Conservation (phyloP, 331 rosid species). For the Acacia pycnantha region DNA sequence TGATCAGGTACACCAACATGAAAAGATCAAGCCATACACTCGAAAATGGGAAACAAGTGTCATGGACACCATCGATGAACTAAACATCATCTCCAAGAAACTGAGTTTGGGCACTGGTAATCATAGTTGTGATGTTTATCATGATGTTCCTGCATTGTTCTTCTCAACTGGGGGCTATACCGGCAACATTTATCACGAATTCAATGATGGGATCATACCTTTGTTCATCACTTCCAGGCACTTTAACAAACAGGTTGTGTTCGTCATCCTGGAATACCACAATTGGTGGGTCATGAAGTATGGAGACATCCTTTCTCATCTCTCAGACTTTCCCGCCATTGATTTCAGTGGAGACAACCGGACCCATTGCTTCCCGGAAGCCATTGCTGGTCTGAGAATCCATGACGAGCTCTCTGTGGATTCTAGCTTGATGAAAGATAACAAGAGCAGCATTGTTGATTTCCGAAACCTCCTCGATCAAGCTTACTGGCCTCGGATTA, state of each 20-base stretch:
- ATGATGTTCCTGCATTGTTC: slow-evolving; percentile 86
- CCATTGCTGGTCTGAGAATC: slow-evolving; percentile 72
- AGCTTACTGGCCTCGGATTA: slow-evolving; percentile 68
- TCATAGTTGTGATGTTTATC: slow-evolving; percentile 60
- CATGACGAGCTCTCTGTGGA: slow-evolving; percentile 72
- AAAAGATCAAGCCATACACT: slow-evolving; percentile 76
- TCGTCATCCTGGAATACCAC: slow-evolving; percentile 81
- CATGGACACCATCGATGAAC: slow-evolving; percentile 69
- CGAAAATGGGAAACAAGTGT: slow-evolving; percentile 84
- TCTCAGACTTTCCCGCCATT: slow-evolving; percentile 61
- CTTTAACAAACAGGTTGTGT: slow-evolving; percentile 74
- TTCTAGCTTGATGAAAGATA: slow-evolving; percentile 50
- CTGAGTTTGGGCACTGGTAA: slow-evolving; percentile 10
- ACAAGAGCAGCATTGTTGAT: slow-evolving; percentile 56
- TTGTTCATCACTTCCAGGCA: slow-evolving; percentile 74
- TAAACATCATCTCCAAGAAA: slow-evolving; percentile 56
- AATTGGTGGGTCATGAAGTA: slow-evolving; percentile 86
- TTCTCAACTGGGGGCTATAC: slow-evolving; percentile 97
- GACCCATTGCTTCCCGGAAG: slow-evolving; percentile 88
- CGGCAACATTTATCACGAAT: slow-evolving; percentile 89
- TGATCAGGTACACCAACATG: slow-evolving; percentile 46
- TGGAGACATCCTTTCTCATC: slow-evolving; percentile 66
- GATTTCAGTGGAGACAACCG: slow-evolving; percentile 54
- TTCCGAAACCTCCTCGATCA: slow-evolving; percentile 56
- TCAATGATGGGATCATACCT: slow-evolving; percentile 92